These are phyloP conservation scores for Backusella luteola DNA, from an alignment of 192 early-diverging fungal genomes.

Conservation along the genomic window DNA sequence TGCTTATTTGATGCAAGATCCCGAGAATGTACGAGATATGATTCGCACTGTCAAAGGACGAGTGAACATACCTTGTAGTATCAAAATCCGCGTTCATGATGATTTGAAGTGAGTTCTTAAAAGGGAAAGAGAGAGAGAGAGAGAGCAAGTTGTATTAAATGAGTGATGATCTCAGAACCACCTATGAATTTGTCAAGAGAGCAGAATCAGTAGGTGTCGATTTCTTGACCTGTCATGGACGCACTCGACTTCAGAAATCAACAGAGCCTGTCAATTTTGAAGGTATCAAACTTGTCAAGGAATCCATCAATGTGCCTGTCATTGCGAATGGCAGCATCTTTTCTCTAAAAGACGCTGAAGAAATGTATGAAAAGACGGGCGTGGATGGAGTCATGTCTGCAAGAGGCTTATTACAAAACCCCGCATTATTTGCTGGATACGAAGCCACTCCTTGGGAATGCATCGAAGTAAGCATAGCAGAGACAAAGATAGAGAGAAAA, in stretches of 20 bases:
- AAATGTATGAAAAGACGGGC: conserved; percentile 71
- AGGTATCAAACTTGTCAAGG: conserved; percentile 81
- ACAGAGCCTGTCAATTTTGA: conserved; percentile 81
- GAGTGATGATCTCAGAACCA: conserved; percentile 47
- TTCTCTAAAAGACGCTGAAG: conserved; percentile 68
- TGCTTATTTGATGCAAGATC: conserved; percentile 79
- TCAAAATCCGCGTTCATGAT: conserved; percentile 87
- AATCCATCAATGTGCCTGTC: conserved; percentile 75
- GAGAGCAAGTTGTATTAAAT: background rate
- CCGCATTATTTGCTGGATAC: conserved; percentile 88
- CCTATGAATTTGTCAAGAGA: conserved; percentile 81
- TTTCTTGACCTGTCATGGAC: conserved; percentile 89
- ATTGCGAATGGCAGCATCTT: conserved; percentile 91
- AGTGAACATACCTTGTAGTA: conserved; percentile 68
- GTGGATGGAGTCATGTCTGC: conserved; percentile 93
- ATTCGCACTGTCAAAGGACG: conserved; percentile 70
- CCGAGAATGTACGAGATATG: conserved; percentile 92
- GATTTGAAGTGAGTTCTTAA: conserved; percentile 49
- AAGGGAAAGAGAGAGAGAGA: background rate
- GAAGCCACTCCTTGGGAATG: conserved; percentile 76
- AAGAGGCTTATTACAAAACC: conserved; percentile 87
- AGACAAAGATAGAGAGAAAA: background rate
- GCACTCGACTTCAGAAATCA: conserved; percentile 77
- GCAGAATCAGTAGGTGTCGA: conserved; percentile 87
- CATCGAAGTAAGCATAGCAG: conserved; percentile 49